Percentiles rank a stretch among this genome's conserved stretches.
Evolutionary conservation across 176 grass and related monocot genomes (phyloP).

Genomic region (Juncus effusus): DNA sequence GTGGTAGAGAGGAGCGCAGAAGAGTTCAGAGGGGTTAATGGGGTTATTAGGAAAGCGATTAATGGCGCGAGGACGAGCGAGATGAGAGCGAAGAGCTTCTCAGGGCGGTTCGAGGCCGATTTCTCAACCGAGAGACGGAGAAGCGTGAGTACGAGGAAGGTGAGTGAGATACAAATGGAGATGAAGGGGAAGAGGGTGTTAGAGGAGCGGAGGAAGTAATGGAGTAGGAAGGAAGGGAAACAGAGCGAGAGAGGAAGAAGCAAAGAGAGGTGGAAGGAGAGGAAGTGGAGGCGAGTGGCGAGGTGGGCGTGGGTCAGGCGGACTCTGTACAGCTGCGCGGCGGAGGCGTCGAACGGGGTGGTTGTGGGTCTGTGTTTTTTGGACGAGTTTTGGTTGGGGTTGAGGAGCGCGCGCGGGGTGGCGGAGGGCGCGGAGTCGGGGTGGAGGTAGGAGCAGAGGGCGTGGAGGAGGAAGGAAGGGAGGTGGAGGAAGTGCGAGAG

Average conservation of each 20-base stretch:
- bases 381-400: conserved; percentile 29
- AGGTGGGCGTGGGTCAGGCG: conserved; percentile 58
- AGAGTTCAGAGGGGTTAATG: conserved; percentile 37
- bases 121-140: conserved; percentile 41
- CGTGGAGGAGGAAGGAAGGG: conserved; percentile 56
- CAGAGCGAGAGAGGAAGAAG: conserved; percentile 42
- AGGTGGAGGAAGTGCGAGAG: conserved; percentile 44
- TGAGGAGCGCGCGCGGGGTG: conserved; percentile 60
- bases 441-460: conserved; percentile 91
- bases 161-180: conserved; percentile 9
- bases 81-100: conserved; percentile 43
- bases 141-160: conserved; percentile 41
- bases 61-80: conserved; percentile 32
- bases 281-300: conserved; percentile 53
- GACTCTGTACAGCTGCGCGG: conserved; percentile 78
- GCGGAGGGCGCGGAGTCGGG: conserved; percentile 61
- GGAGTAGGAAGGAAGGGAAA: conserved; percentile 34
- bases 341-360: conserved; percentile 47
- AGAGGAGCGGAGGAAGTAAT: conserved; percentile 11
- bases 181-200: conserved; percentile 12
- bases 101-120: conserved; percentile 39
- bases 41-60: conserved; percentile 26
- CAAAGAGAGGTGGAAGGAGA: conserved; percentile 39
- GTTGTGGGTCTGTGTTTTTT: conserved; percentile 33
- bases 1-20: conserved; percentile 25